Conservation (phyloP, 495 filamentous ascomycete species). For the Barbatosphaeria neglecta region DNA sequence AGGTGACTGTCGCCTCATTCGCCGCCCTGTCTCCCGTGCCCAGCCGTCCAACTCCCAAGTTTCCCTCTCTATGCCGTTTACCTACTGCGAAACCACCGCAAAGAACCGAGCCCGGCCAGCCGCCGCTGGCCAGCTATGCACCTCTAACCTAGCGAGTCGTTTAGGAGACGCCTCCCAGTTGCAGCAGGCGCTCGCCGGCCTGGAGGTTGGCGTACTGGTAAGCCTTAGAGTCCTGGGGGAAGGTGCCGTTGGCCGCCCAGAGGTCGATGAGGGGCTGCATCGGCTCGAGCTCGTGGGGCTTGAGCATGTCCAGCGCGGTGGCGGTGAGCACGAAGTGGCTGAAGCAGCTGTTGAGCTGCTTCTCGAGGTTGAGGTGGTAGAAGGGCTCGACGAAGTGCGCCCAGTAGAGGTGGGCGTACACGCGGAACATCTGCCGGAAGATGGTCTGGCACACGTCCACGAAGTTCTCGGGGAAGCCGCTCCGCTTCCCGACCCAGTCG, state of each 20-base stretch:
- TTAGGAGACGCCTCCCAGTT: conserved; percentile 21
- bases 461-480: conserved; percentile 79
- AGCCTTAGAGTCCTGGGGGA: conserved; percentile 58
- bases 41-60: too few relatives aligned
- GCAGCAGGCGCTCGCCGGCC: conserved; percentile 28
- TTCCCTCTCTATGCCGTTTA: too few relatives aligned
- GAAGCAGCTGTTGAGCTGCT: conserved; percentile 90
- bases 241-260: conserved; percentile 73
- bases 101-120: too few relatives aligned
- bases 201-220: conserved; percentile 44
- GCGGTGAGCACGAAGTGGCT: conserved; percentile 85
- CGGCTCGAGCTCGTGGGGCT: conserved; percentile 76
- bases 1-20: too few relatives aligned
- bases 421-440: conserved; percentile 94
- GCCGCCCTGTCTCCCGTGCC: too few relatives aligned
- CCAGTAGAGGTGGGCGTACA: conserved; percentile 86
- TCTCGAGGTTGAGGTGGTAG: conserved; percentile 71
- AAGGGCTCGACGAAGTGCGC: conserved; percentile 72
- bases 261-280: conserved; percentile 89
- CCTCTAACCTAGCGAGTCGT: too few relatives aligned
- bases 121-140: too few relatives aligned
- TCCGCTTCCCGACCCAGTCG: conserved; percentile 78
- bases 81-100: too few relatives aligned
- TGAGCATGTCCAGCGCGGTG: conserved; percentile 70
- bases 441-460: conserved; percentile 78